Conservation (phyloP, 2,329 filamentous ascomycete genomes). For the Blastomyces parvus region DNA sequence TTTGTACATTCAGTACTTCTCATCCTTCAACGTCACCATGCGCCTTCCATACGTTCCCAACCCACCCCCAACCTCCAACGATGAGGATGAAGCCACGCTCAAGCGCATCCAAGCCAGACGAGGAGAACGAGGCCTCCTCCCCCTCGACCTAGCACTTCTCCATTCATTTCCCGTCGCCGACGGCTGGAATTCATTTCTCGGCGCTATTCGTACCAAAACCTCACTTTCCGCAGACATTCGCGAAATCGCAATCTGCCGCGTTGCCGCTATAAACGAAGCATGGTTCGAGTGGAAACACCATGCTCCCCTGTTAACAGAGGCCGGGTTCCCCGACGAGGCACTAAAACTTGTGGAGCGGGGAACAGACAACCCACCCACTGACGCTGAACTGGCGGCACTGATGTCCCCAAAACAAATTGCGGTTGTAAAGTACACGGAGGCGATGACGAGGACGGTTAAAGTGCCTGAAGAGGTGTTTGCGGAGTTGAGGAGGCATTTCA, state of each 20-base stretch:
- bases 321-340: conserved; percentile 45
- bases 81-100: conserved; percentile 43
- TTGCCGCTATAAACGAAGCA: conserved; percentile 69
- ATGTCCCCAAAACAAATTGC: conserved; percentile 56
- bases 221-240: conserved; percentile 46
- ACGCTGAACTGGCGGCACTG: conserved; percentile 21
- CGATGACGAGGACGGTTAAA: conserved; percentile 67
- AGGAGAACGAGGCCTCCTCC: conserved; percentile 41
- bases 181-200: conserved; percentile 51
- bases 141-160: conserved; percentile 46
- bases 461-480: conserved; percentile 62
- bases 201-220: conserved; percentile 46
- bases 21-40: conserved; percentile 32
- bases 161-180: conserved; percentile 48
- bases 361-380: conserved; percentile 26
- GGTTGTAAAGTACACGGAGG: conserved; percentile 65
- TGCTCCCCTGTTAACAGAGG: conserved; percentile 57
- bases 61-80: conserved; percentile 38
- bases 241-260: conserved; percentile 71
- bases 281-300: conserved; percentile 83
- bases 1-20: neutral
- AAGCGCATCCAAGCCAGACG: conserved; percentile 44
- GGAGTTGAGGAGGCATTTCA: conserved; percentile 52
- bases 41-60: conserved; percentile 46
- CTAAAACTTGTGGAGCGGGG: conserved; percentile 39